Base-by-base conservation (phyloP, 1,284 basidiomycete genomes). In the Ceratobasidium theobromae region DNA sequence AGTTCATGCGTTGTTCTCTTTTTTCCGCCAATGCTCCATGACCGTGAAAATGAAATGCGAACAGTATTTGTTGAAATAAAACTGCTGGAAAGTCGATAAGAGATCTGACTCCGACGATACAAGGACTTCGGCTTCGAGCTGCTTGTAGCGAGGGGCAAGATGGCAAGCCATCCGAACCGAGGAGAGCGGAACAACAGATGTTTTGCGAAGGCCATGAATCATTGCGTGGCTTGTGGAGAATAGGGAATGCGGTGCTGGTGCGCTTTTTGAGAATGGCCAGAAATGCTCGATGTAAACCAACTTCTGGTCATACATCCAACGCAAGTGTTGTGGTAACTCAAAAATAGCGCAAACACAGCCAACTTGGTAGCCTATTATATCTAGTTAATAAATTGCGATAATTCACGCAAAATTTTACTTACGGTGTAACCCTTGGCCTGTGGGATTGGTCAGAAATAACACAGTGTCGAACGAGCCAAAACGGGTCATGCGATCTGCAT, bases 21-120 rank as follows among this genome's bases (percentile, higher is more conserved):
- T n/a, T n/a, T n/a, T n/a, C n/a, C n/a, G n/a, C 58, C 58, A 64
- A n/a, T 64, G 58, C 9, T 52, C 33, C 35, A 43, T 41, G 12
- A 64, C 23, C 9, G 32, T 11, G 14, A 52, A 52, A 6, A 43
- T 9, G 35, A 51, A 64, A 25, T 64, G 23, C 8, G 18, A 28
- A 3, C 21, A 38, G 48, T 64, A n/a, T 3, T 6, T 23, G 23
- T 40, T 51, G 6, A 64, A 23, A 28, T 30, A 38, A 16, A 41
- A 64, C 9, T 14, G 48, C 3, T 23, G 28, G 16, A 48, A 21
- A 28, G 12, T 3, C 0, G 25, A 51, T 12, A 64, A 30, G 35
- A 49, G 23, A 35, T 49, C 35, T 3, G 23, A 6, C 6, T 6
- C 9, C 4, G 30, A 21, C 23, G 30, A 12, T 18, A 52, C 11